phyloP scores from a whole-genome alignment of 345 rosid species.

The Microcos paniculata region DNA sequence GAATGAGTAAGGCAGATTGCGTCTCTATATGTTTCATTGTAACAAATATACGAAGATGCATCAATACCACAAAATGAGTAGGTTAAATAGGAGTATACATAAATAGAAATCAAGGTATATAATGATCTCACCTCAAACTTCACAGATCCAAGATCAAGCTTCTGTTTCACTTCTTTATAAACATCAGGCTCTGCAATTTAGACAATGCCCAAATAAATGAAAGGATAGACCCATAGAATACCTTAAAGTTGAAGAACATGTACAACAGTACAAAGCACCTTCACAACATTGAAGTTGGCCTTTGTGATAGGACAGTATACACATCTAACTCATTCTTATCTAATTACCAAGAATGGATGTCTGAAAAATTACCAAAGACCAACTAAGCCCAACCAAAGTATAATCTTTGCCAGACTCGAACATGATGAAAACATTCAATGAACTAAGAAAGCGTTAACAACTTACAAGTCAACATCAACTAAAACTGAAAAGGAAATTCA shows the following conservation, averaged over 20 bases:
- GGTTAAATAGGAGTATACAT: neutral
- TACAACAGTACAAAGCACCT: constrained; percentile 1
- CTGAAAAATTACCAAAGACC: neutral
- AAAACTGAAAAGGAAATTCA: neutral
- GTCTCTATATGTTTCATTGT: neutral
- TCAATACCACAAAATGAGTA: neutral
- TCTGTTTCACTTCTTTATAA: constrained; percentile 84
- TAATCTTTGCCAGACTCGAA: neutral
- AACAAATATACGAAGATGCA: neutral
- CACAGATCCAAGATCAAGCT: constrained; percentile 83
- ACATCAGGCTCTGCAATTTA: constrained; percentile 87
- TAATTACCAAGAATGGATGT: neutral
- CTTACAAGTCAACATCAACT: neutral
- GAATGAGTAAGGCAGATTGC: neutral
- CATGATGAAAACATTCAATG: no score
- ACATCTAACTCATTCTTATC: no score
- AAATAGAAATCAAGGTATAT: neutral
- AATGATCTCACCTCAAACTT: constrained; percentile 75
- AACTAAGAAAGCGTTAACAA: no score
- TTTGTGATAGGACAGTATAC: neutral
- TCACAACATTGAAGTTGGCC: neutral
- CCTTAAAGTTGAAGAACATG: neutral
- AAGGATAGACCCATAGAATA: neutral
- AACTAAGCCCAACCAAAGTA: neutral
- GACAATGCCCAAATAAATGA: constrained; percentile 15